phyloP scores from a whole-genome alignment of 805 yeast species.

The Lipomyces yamanashiensis region DNA sequence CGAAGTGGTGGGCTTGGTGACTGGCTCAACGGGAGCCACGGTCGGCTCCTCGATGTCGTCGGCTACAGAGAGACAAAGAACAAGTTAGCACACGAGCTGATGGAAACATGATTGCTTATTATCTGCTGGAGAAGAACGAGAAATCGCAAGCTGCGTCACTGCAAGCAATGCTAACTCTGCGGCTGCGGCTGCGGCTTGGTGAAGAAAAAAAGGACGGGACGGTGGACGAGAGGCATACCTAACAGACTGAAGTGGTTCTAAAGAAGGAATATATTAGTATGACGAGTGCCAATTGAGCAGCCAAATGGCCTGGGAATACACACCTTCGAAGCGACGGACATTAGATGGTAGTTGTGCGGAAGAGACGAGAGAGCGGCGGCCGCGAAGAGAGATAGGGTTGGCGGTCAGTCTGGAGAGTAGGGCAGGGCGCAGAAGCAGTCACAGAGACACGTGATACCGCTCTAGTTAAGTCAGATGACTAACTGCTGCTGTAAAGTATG shows the following conservation, averaged over 20 bases:
- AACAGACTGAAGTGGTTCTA: slow-evolving; percentile 35
- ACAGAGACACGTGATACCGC: slow-evolving; percentile 3
- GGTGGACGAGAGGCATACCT: slow-evolving; percentile 17
- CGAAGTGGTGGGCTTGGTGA: slow-evolving; percentile 73
- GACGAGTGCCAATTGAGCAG: neutral
- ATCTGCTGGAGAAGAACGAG: neutral
- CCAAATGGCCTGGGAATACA: neutral
- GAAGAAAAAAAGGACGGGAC: no score
- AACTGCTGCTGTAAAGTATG: neutral
- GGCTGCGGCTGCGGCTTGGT: no score
- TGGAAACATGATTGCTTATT: neutral
- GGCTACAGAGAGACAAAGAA: slow-evolving; percentile 41
- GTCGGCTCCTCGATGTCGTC: slow-evolving; percentile 86
- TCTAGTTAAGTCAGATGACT: neutral
- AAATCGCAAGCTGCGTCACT: no score
- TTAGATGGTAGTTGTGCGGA: slow-evolving; percentile 1
- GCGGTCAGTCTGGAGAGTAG: neutral
- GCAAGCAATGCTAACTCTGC: no score
- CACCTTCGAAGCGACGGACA: slow-evolving; percentile 33
- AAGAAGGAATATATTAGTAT: neutral
- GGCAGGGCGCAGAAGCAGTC: slow-evolving; percentile 10
- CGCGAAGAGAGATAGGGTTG: slow-evolving; percentile 6
- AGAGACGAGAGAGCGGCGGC: slow-evolving; percentile 1
- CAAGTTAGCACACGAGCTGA: neutral
- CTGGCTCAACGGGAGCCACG: slow-evolving; percentile 43